A percentile compares a stretch with the other conserved stretches of the same genome.
These are phyloP conservation scores for Trifolium subterraneum DNA, from an alignment of 306 rosid genomes.

Conservation along the genomic window DNA sequence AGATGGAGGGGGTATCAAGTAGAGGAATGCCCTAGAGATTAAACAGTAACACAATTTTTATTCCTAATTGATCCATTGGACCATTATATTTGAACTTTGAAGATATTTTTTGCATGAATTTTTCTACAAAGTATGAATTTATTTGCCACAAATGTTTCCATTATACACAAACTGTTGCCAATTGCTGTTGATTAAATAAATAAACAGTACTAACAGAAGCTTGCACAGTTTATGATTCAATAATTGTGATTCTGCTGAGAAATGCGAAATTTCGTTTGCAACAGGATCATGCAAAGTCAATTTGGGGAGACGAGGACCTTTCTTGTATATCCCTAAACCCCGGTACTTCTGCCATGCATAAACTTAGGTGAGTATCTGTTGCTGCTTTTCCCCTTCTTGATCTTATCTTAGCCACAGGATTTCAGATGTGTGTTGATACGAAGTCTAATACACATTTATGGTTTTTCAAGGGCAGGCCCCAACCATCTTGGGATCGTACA, in stretches of 20 bases:
- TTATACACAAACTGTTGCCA: background rate
- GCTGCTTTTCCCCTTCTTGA: background rate
- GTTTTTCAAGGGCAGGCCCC: slow-evolving; percentile 66
- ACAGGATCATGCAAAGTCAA: slow-evolving; percentile 76
- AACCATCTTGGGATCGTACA: slow-evolving; percentile 97
- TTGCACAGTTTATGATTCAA: background rate
- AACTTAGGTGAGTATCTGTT: slow-evolving; percentile 63
- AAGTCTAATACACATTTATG: slow-evolving; percentile 30
- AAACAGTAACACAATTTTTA: background rate
- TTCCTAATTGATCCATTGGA: background rate
- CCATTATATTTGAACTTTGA: background rate
- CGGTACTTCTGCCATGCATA: slow-evolving; percentile 92
- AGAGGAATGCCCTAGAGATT: background rate
- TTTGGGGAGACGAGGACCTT: slow-evolving; percentile 81
- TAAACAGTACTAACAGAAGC: background rate
- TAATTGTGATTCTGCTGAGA: background rate
- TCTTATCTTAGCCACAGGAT: slow-evolving; percentile 6
- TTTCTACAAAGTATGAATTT: background rate
- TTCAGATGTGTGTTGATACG: slow-evolving; percentile 6
- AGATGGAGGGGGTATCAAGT: no score
- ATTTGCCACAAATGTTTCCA: background rate
- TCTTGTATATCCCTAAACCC: slow-evolving; percentile 75
- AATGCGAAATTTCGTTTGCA: slow-evolving; percentile 16
- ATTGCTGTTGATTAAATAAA: background rate
- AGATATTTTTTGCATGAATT: background rate